These are phyloP conservation scores for Harringtonia lauricola DNA, from an alignment of 2,329 filamentous ascomycete species.

Conservation along the genomic window DNA sequence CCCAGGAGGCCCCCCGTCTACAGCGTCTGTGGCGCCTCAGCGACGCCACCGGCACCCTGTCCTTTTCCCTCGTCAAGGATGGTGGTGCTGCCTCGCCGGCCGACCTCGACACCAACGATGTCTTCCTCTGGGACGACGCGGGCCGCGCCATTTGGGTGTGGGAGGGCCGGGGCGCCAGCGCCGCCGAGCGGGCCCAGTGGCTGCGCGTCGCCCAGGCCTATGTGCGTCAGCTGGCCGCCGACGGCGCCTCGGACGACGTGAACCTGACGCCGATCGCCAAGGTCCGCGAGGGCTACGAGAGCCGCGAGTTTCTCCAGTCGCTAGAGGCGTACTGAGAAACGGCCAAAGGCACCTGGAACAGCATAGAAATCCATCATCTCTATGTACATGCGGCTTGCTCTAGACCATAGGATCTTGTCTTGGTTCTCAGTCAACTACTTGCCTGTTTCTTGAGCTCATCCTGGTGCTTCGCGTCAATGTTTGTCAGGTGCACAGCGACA, in stretches of 20 bases:
- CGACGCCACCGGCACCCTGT: conserved; percentile 45
- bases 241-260: conserved; percentile 12
- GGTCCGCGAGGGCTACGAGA: conserved; percentile 45
- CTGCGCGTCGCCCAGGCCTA: conserved; percentile 47
- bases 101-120: conserved; percentile 47
- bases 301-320: conserved; percentile 33
- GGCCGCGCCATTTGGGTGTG: conserved; percentile 54
- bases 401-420: no score
- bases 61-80: conserved; percentile 48
- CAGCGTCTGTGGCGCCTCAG: conserved; percentile 47
- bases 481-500: not conserved
- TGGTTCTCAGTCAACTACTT: no score
- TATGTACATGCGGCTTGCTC: no score
- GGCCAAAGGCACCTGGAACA: no score
- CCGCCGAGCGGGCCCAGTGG: conserved; percentile 49
- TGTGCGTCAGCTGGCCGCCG: conserved; percentile 27
- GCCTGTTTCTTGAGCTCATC: no score
- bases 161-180: conserved; percentile 49
- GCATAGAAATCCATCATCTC: no score
- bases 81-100: conserved; percentile 23
- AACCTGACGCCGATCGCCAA: conserved; percentile 42
- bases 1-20: conserved; percentile 9
- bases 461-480: not conserved
- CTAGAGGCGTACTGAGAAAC: not conserved
- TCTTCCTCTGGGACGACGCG: conserved; percentile 50